Percentiles rank a stretch among this genome's conserved stretches.
These are phyloP conservation scores for Candida tetrigidarum DNA, from an alignment of 1,139 yeast species.

Conservation along the genomic window DNA sequence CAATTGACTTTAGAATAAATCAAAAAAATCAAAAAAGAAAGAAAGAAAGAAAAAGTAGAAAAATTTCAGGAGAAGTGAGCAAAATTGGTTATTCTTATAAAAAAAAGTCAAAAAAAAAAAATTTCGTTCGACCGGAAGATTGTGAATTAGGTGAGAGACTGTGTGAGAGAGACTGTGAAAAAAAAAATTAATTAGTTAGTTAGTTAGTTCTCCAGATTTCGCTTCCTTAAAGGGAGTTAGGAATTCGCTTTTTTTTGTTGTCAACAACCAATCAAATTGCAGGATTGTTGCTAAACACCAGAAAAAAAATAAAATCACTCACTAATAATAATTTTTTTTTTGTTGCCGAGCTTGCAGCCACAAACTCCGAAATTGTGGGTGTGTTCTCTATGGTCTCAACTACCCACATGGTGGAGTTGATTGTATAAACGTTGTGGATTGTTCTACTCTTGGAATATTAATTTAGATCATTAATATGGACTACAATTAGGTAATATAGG, in stretches of 20 bases:
- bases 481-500: too few species aligned
- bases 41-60: slow-evolving; percentile 9
- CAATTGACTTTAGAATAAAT: slow-evolving; percentile 9
- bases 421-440: too few species aligned
- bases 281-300: too few species aligned
- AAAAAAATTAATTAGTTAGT: slow-evolving; percentile 4
- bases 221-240: slow-evolving; percentile 1
- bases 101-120: slow-evolving; percentile 4
- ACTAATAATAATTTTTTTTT: background rate
- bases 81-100: slow-evolving; percentile 3
- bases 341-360: slow-evolving; percentile 6
- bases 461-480: too few species aligned
- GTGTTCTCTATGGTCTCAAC: too few species aligned
- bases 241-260: too few species aligned
- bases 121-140: slow-evolving; percentile 1
- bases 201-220: slow-evolving; percentile 14
- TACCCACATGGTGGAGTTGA: too few species aligned
- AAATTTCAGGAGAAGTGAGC: slow-evolving; percentile 3
- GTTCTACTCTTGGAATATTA: too few species aligned
- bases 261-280: slow-evolving; percentile 2
- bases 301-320: too few species aligned
- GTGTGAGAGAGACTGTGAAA: background rate
- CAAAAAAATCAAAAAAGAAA: background rate
- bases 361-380: background rate
- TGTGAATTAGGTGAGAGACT: background rate